Conservation (phyloP, 441 rosid species). For the Pelargonium citronellum region DNA sequence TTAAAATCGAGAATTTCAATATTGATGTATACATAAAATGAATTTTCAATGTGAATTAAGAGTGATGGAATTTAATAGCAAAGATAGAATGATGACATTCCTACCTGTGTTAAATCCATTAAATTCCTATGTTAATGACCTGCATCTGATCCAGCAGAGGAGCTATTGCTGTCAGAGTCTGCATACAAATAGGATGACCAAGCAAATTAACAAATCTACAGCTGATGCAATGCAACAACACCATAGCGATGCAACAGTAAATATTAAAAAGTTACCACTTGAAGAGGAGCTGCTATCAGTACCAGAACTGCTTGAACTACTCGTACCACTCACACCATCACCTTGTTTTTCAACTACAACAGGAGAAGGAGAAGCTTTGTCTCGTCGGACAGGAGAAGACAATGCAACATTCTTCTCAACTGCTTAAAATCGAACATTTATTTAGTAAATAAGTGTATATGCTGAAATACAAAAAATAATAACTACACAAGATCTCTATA, state of each 20-base stretch:
- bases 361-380: slow-evolving; percentile 33
- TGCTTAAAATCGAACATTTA: slow-evolving; percentile 22
- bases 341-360: slow-evolving; percentile 52
- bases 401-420: slow-evolving; percentile 49
- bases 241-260: neutral
- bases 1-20: no score
- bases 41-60: neutral
- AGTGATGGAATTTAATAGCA: neutral
- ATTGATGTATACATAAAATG: no score
- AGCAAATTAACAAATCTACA: neutral
- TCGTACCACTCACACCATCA: slow-evolving; percentile 68
- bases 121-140: slow-evolving; percentile 42
- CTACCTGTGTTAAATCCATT: slow-evolving; percentile 35
- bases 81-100: neutral
- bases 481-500: neutral
- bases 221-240: neutral
- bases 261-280: slow-evolving; percentile 45
- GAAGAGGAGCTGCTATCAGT: slow-evolving; percentile 89
- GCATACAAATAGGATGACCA: slow-evolving; percentile 1
- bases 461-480: slow-evolving; percentile 15
- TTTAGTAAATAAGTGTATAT: slow-evolving; percentile 11
- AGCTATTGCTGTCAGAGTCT: slow-evolving; percentile 94
- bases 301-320: slow-evolving; percentile 94
- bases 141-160: slow-evolving; percentile 82
- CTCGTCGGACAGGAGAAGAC: neutral